Conservation (phyloP, 2,329 filamentous ascomycete species). For the Bretziella fagacearum region DNA sequence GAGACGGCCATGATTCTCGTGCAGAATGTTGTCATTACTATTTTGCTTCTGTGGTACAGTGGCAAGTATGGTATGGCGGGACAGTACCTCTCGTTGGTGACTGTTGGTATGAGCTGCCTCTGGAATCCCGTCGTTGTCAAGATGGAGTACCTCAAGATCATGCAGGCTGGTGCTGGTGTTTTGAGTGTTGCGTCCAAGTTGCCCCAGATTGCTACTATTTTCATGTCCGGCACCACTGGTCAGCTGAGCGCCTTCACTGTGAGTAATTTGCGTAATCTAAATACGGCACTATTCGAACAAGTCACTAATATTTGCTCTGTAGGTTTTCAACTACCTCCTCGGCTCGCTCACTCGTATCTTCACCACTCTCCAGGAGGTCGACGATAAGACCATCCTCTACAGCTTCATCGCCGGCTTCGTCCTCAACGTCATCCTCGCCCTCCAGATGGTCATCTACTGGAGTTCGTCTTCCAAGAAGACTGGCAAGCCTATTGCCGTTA, state of each 20-base stretch:
- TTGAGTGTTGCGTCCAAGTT: conserved; percentile 80
- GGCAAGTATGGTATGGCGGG: conserved; percentile 52
- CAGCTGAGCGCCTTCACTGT: conserved; percentile 95
- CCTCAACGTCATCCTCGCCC: conserved; percentile 74
- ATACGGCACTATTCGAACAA: background rate
- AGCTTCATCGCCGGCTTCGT: conserved; percentile 80
- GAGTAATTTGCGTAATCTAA: conserved; percentile 25
- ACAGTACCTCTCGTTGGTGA: conserved; percentile 46
- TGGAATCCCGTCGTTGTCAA: conserved; percentile 49
- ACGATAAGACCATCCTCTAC: conserved; percentile 91
- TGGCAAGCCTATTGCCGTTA: conserved; percentile 21
- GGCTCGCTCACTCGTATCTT: conserved; percentile 92
- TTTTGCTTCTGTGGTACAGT: conserved; percentile 71
- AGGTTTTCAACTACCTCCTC: conserved; percentile 97
- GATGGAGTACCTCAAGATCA: conserved; percentile 48
- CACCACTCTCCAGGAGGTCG: conserved; percentile 91
- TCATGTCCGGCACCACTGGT: conserved; percentile 70
- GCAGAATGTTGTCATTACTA: conserved; percentile 81
- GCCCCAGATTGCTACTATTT: conserved; percentile 82
- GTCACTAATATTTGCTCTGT: conserved; percentile 10
- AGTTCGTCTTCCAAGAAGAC: conserved; percentile 40
- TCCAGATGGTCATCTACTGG: conserved; percentile 96
- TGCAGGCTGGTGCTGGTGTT: conserved; percentile 72
- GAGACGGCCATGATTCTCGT: conserved; percentile 83
- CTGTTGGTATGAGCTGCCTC: conserved; percentile 45